A percentile compares a stretch with the other conserved stretches of the same genome.
Conservation (phyloP, 108 stramenopile species). For the Chaetoceros tenuissimus region DNA sequence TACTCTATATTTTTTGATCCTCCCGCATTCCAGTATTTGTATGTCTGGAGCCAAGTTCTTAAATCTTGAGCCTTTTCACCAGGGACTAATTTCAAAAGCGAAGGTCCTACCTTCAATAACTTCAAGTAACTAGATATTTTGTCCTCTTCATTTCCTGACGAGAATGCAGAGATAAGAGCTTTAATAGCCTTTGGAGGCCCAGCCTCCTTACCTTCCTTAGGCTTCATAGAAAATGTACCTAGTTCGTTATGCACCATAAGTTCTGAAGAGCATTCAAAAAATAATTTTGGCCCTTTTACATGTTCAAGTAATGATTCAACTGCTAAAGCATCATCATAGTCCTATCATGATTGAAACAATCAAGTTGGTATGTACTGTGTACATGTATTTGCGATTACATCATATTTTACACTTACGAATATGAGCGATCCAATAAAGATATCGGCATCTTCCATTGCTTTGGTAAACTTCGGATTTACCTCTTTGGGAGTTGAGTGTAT, state of each 20-base stretch:
- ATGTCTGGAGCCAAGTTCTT: conserved; percentile 75
- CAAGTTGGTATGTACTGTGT: too few relatives aligned
- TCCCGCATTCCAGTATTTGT: conserved; percentile 83
- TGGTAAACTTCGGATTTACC: conserved; percentile 33
- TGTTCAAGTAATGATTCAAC: conserved; percentile 27
- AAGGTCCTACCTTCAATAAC: conserved; percentile 76
- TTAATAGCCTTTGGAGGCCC: conserved; percentile 82
- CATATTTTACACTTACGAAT: conserved; percentile 78
- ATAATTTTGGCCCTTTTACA: conserved; percentile 43
- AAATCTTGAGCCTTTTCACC: conserved; percentile 78
- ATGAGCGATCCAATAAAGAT: conserved; percentile 69
- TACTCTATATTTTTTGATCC: conserved; percentile 46
- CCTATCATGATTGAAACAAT: conserved; percentile 31
- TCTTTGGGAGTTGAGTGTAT: conserved; percentile 20
- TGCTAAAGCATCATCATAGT: conserved; percentile 54
- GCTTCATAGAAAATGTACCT: conserved; percentile 60
- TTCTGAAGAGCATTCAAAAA: conserved; percentile 83
- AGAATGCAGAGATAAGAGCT: conserved; percentile 65
- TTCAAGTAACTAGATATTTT: conserved; percentile 72
- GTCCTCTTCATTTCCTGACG: conserved; percentile 78
- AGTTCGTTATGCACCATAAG: conserved; percentile 69
- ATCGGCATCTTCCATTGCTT: conserved; percentile 59
- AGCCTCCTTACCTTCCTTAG: conserved; percentile 14
- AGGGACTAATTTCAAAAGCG: conserved; percentile 72
- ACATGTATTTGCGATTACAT: conserved; percentile 29